These are phyloP conservation scores for Pichia sp. DNA, from an alignment of 1,139 yeast genomes.

Conservation along the genomic window DNA sequence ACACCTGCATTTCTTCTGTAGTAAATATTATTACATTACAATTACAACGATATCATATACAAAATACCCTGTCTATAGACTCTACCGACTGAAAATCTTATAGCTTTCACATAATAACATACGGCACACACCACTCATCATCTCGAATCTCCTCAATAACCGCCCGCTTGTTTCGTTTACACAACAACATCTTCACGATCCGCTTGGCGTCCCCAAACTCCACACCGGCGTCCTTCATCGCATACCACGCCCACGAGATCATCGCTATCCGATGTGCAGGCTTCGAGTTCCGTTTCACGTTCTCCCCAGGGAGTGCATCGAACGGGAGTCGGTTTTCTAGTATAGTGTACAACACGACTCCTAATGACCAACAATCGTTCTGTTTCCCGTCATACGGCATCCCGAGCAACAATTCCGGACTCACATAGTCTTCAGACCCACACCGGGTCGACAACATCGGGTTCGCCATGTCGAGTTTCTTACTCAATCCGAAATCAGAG, in stretches of 20 bases:
- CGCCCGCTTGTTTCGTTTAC: slow-evolving; percentile 52
- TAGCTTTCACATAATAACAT: no score
- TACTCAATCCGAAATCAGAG: slow-evolving; percentile 88
- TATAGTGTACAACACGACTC: slow-evolving; percentile 81
- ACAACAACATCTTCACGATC: slow-evolving; percentile 52
- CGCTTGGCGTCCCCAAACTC: slow-evolving; percentile 40
- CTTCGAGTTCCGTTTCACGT: slow-evolving; percentile 45
- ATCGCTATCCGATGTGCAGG: slow-evolving; percentile 90
- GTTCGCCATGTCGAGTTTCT: slow-evolving; percentile 53
- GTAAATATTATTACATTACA: no score
- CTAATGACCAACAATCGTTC: slow-evolving; percentile 93
- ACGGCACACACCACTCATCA: slow-evolving; percentile 21
- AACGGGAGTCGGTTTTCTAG: slow-evolving; percentile 88
- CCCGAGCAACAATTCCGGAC: slow-evolving; percentile 92
- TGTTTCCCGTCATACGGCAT: slow-evolving; percentile 85
- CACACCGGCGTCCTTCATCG: slow-evolving; percentile 34
- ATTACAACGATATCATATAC: no score
- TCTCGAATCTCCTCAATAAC: slow-evolving; percentile 34
- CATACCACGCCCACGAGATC: slow-evolving; percentile 87
- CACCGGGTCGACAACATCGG: slow-evolving; percentile 81
- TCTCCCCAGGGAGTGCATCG: slow-evolving; percentile 58
- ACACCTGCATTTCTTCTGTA: no score
- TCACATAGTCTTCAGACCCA: slow-evolving; percentile 94
- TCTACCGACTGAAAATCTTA: no score
- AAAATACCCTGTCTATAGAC: no score